phyloP scores from a whole-genome alignment of 768 basidiomycete species.

The Mycena pura region DNA sequence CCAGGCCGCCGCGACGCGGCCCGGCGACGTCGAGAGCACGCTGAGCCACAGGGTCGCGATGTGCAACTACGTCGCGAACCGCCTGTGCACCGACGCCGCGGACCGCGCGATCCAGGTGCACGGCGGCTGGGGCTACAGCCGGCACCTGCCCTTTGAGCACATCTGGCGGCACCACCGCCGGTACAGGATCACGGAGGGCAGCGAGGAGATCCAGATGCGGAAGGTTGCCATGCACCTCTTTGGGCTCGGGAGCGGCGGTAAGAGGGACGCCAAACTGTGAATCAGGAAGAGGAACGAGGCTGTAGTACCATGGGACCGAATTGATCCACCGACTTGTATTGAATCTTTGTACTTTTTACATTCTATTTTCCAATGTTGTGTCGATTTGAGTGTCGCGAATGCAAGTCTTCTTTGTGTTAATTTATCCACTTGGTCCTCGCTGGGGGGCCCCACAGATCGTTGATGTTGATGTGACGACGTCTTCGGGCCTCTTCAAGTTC shows the following conservation, averaged over 20 bases:
- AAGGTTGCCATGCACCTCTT: slow-evolving; percentile 13
- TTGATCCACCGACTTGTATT: too few relatives aligned
- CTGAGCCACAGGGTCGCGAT: slow-evolving; percentile 18
- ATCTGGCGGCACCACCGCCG: slow-evolving; percentile 20
- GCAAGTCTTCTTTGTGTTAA: too few relatives aligned
- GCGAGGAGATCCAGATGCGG: slow-evolving; percentile 21
- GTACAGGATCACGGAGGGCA: slow-evolving; percentile 21
- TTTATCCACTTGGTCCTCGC: too few relatives aligned
- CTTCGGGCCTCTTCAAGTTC: too few relatives aligned
- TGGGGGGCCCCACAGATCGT: too few relatives aligned
- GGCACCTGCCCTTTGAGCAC: slow-evolving; percentile 10
- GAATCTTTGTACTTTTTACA: too few relatives aligned
- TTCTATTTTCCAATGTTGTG: too few relatives aligned
- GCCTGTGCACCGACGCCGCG: slow-evolving; percentile 18
- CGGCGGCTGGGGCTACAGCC: slow-evolving; percentile 18
- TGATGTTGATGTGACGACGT: too few relatives aligned
- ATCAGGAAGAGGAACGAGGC: slow-evolving; percentile 1
- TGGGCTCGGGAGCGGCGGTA: slow-evolving; percentile 4
- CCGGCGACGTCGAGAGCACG: slow-evolving; percentile 14
- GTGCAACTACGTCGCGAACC: slow-evolving; percentile 22
- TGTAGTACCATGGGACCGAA: neutral
- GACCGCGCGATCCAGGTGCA: slow-evolving; percentile 22
- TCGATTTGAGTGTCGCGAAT: too few relatives aligned
- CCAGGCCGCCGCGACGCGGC: neutral
- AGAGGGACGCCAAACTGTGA: slow-evolving; percentile 9